Conservation (phyloP, 2,329 filamentous ascomycete genomes). For the Seiridium unicorne region DNA sequence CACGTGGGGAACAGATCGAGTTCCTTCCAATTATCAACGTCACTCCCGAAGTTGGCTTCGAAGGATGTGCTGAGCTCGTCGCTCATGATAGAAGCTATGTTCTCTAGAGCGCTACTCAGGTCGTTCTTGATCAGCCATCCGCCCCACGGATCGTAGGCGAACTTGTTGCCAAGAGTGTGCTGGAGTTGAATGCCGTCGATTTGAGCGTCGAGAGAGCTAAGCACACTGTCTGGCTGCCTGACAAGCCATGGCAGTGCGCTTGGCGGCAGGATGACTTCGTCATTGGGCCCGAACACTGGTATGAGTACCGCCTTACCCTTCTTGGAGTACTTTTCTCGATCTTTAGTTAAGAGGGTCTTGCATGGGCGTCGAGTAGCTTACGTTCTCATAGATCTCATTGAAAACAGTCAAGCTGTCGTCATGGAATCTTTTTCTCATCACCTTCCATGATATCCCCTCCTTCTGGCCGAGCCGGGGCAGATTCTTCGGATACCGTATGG, state of each 20-base stretch:
- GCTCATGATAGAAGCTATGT: conserved; percentile 29
- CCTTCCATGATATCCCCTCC: conserved; percentile 12
- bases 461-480: conserved; percentile 14
- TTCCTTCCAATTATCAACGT: conserved; percentile 32
- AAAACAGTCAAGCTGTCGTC: conserved; percentile 14
- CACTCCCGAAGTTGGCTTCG: conserved; percentile 31
- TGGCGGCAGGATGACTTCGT: conserved; percentile 41
- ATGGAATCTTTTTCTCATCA: conserved; percentile 17
- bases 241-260: conserved; percentile 37
- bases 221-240: conserved; percentile 34
- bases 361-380: conserved; percentile 4
- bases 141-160: conserved; percentile 17
- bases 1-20: conserved; percentile 25
- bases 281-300: conserved; percentile 36
- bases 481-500: conserved; percentile 16
- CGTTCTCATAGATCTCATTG: conserved; percentile 20
- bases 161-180: conserved; percentile 35
- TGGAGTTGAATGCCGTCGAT: conserved; percentile 34
- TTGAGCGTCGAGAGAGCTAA: conserved; percentile 33
- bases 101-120: conserved; percentile 32
- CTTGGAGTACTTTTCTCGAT: conserved; percentile 34
- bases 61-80: conserved; percentile 32
- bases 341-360: background rate
- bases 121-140: conserved; percentile 33
- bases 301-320: conserved; percentile 38